These are phyloP conservation scores for Elsinoe fawcettii DNA, from an alignment of 2,329 filamentous ascomycete genomes.

Conservation along the genomic window DNA sequence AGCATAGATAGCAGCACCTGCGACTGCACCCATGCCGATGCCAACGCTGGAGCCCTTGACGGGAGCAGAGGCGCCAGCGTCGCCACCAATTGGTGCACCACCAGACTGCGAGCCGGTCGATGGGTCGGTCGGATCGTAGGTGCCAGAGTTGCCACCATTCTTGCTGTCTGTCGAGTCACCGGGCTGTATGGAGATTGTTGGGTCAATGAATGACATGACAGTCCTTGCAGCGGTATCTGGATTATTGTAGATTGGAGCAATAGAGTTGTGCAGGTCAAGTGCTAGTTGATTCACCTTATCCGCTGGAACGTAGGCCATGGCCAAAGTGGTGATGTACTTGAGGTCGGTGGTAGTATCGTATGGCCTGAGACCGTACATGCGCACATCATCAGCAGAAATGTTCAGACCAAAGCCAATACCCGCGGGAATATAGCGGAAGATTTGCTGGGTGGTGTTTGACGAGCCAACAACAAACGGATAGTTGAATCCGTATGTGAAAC, in stretches of 20 bases:
- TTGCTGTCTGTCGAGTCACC: slow-evolving; percentile 37
- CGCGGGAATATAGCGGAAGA: slow-evolving; percentile 69
- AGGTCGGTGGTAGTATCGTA: slow-evolving; percentile 61
- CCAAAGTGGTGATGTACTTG: slow-evolving; percentile 75
- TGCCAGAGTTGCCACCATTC: slow-evolving; percentile 33
- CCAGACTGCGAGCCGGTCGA: slow-evolving; percentile 31
- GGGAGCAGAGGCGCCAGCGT: slow-evolving; percentile 46
- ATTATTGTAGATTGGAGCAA: slow-evolving; percentile 68
- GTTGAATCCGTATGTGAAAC: slow-evolving; percentile 72
- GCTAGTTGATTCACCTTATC: slow-evolving; percentile 50
- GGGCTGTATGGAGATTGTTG: slow-evolving; percentile 62
- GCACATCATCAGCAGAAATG: slow-evolving; percentile 43
- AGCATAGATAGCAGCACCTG: slow-evolving; percentile 77
- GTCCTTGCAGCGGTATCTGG: slow-evolving; percentile 56
- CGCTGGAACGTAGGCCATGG: slow-evolving; percentile 43
- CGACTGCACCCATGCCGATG: slow-evolving; percentile 70
- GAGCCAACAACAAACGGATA: slow-evolving; percentile 73
- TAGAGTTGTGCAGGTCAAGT: slow-evolving; percentile 62
- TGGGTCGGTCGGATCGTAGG: slow-evolving; percentile 32
- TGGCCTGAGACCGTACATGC: slow-evolving; percentile 65
- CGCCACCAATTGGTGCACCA: slow-evolving; percentile 44
- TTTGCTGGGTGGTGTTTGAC: slow-evolving; percentile 67
- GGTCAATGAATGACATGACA: slow-evolving; percentile 75
- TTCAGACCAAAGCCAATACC: slow-evolving; percentile 61
- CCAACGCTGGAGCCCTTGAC: slow-evolving; percentile 56